These are phyloP conservation scores for Mrakia hoshinonis DNA, from an alignment of 768 basidiomycete genomes.

Conservation along the genomic window DNA sequence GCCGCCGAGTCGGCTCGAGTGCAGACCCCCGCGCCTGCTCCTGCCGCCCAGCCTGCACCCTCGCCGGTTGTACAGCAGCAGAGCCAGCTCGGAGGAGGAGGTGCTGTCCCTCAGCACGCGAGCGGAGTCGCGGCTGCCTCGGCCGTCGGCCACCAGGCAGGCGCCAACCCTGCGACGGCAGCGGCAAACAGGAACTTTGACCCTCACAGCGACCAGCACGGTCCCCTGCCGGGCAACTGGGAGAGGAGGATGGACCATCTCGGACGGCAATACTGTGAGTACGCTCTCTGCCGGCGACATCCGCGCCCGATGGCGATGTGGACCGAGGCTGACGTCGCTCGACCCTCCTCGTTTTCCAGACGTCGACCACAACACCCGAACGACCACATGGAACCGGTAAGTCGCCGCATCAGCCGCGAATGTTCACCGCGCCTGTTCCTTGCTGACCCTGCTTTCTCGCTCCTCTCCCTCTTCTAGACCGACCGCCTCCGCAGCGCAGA, in stretches of 20 bases:
- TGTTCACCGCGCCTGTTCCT: too few species aligned
- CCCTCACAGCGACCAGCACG: constrained; percentile 87
- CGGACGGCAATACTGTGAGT: constrained; percentile 47
- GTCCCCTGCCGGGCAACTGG: constrained; percentile 84
- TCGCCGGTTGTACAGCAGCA: background rate
- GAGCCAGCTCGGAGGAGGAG: constrained; percentile 32
- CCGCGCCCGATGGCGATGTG: background rate
- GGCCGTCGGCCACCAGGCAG: constrained; percentile 19
- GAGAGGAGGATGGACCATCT: constrained; percentile 95
- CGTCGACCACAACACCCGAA: constrained; percentile 95
- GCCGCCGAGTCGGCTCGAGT: constrained; percentile 8
- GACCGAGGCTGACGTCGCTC: background rate
- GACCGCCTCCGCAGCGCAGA: constrained; percentile 46
- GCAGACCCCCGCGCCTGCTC: background rate
- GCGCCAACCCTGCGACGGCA: constrained; percentile 35
- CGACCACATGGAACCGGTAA: constrained; percentile 86
- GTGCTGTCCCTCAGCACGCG: constrained; percentile 38
- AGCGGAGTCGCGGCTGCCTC: constrained; percentile 30
- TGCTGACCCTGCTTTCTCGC: background rate
- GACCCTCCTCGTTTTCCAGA: constrained; percentile 47
- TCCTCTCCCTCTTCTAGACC: background rate
- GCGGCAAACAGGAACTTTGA: constrained; percentile 71
- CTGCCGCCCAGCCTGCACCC: background rate
- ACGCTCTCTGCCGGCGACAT: background rate
- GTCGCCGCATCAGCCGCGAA: constrained; percentile 40